Conservation (phyloP, 2,329 filamentous ascomycete species). For the Metarhizium guizhouense region DNA sequence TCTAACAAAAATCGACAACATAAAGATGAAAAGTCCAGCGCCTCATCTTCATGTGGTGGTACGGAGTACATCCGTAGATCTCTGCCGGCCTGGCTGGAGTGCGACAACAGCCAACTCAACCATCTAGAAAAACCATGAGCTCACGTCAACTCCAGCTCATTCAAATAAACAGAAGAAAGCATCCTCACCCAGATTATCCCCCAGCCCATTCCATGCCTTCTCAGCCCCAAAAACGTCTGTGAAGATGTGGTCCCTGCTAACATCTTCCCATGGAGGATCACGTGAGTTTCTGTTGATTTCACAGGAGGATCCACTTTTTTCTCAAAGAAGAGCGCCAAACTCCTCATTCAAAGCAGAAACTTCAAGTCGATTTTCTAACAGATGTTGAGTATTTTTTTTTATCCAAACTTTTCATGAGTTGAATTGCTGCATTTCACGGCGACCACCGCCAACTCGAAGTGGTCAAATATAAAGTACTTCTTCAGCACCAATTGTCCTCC, state of each 20-base stretch:
- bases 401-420: conserved; percentile 5
- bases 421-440: conserved; percentile 5
- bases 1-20: background rate
- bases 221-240: too few species aligned
- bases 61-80: too few species aligned
- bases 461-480: background rate
- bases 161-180: too few species aligned
- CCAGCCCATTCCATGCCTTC: too few species aligned
- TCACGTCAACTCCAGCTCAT: too few species aligned
- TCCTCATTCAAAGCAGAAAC: conserved; percentile 12
- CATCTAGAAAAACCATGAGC: too few species aligned
- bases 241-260: background rate
- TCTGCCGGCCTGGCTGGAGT: too few species aligned
- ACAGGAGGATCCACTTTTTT: conserved; percentile 11
- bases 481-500: background rate
- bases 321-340: conserved; percentile 12
- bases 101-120: too few species aligned
- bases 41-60: too few species aligned
- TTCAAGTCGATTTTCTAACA: background rate
- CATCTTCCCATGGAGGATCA: conserved; percentile 2
- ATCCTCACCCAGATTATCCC: too few species aligned
- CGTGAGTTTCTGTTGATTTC: conserved; percentile 7
- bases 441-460: background rate
- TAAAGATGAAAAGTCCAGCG: too few species aligned
- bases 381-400: background rate